phyloP scores from a whole-genome alignment of 2,329 filamentous ascomycete species.

The Chaetomium strumarium region DNA sequence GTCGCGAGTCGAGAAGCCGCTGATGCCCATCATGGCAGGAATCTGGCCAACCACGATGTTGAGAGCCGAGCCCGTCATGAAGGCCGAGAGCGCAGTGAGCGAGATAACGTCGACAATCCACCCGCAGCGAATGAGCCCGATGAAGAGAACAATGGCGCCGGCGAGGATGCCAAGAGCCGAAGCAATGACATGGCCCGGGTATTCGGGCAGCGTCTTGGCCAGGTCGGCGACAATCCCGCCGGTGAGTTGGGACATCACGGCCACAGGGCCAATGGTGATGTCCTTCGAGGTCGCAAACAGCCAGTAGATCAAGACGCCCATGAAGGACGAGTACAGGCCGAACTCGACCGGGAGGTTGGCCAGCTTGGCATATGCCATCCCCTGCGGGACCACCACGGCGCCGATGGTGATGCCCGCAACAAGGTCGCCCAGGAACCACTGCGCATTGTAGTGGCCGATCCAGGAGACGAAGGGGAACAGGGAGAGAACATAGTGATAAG shows the following conservation, averaged over 20 bases:
- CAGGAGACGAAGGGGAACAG: slow-evolving; percentile 88
- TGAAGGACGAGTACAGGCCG: slow-evolving; percentile 91
- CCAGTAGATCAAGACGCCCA: slow-evolving; percentile 94
- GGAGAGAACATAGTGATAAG: slow-evolving; percentile 56
- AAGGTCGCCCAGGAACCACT: slow-evolving; percentile 85
- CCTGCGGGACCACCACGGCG: slow-evolving; percentile 81
- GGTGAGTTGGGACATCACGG: slow-evolving; percentile 87
- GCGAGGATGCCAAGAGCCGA: slow-evolving; percentile 71
- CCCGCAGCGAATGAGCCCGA: slow-evolving; percentile 74
- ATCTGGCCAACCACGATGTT: slow-evolving; percentile 83
- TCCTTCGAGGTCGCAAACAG: slow-evolving; percentile 98
- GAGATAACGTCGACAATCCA: slow-evolving; percentile 94
- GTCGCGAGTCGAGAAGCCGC: slow-evolving; percentile 65
- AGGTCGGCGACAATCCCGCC: slow-evolving; percentile 73
- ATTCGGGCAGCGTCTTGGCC: slow-evolving; percentile 47
- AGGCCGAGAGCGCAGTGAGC: slow-evolving; percentile 82
- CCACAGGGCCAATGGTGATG: slow-evolving; percentile 94
- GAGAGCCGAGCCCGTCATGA: slow-evolving; percentile 94
- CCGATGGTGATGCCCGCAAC: slow-evolving; percentile 63
- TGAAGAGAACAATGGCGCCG: slow-evolving; percentile 68
- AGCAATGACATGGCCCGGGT: slow-evolving; percentile 63
- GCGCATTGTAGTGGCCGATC: slow-evolving; percentile 80
- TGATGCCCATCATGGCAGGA: slow-evolving; percentile 73
- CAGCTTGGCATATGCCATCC: slow-evolving; percentile 89
- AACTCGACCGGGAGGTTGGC: slow-evolving; percentile 76